Evolutionary conservation across 805 yeast species (phyloP), one percentile per base, ranked within the genome.

Genomic region (Candida sonorensis): DNA sequence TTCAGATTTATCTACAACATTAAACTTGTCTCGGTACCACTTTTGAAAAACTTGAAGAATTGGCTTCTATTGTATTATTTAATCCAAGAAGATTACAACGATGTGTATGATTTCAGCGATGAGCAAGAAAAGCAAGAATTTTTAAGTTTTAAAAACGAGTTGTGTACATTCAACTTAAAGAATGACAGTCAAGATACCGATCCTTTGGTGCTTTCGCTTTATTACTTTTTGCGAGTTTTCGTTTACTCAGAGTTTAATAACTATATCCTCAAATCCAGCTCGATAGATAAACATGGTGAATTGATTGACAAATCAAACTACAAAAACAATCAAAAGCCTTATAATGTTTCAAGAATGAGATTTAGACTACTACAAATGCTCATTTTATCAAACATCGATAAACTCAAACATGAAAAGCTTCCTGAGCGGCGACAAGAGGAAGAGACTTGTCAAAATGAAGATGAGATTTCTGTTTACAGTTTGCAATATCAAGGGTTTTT

Each of bases 361-460:
- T 21, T 50, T 17, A 30, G 42, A 17, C 26, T 47, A 16, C 27
- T 50, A n/a, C 48, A 46, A 26, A 35, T 41, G 32, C 21, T 49
- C 9, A 28, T 50, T 8, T 28, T 45, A 24, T 31, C 38, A 29
- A 41, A 42, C 19, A 23, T 36, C 17, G 23, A 33, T 11, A 23
- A 23, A 12, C 13, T 23, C 16, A n/a, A 6, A 5, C 5, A 23
- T n/a, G 7, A 23, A 7, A 10, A 10, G 6, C 12, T 23, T 12
- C 26, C 26, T 5, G 10, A 12, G 9, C 16, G 6, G 14, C 5
- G 16, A 9, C n/a, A n/a, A n/a, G n/a, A n/a, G n/a, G n/a, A n/a
- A n/a, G n/a, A n/a, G n/a, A n/a, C n/a, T n/a, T n/a, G n/a, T n/a
- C n/a, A n/a, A n/a, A n/a, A n/a, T n/a, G 26, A n/a, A 4, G 5